phyloP scores from a whole-genome alignment of 2,329 filamentous ascomycete species.

The Fusarium metavorans region DNA sequence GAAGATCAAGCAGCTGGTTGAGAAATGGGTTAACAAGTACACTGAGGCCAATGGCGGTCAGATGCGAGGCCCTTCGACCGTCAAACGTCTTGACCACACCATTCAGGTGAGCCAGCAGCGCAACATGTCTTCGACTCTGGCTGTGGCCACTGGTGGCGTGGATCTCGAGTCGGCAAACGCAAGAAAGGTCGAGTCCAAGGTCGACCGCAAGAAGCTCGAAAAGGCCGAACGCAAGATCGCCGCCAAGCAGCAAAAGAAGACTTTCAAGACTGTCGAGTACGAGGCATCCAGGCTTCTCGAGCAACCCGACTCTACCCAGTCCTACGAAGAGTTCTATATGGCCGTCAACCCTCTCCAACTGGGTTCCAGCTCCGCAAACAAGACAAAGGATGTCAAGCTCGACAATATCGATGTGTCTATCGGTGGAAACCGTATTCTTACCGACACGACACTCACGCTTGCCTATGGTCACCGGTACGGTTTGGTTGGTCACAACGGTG shows the following conservation, averaged over 20 bases:
- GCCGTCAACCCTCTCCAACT: constrained; percentile 96
- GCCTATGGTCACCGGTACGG: constrained; percentile 95
- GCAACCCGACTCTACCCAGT: constrained; percentile 84
- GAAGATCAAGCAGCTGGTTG: constrained; percentile 84
- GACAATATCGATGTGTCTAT: constrained; percentile 97
- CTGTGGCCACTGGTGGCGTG: constrained; percentile 84
- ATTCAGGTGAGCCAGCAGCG: constrained; percentile 94
- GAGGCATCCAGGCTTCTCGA: constrained; percentile 92
- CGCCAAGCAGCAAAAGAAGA: constrained; percentile 98
- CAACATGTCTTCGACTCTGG: constrained; percentile 96
- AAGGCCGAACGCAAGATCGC: constrained; percentile 98
- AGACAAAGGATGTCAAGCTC: constrained; percentile 99
- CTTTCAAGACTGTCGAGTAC: constrained; percentile 98
- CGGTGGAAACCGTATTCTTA: constrained; percentile 86
- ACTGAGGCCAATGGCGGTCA: constrained; percentile 79
- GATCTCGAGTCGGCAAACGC: constrained; percentile 94
- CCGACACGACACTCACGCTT: constrained; percentile 89
- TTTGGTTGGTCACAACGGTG: constrained; percentile 99
- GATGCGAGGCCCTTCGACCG: constrained; percentile 78
- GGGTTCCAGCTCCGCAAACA: constrained; percentile 76
- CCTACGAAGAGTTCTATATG: constrained; percentile 99
- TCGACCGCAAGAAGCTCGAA: constrained; percentile 98
- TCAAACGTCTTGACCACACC: constrained; percentile 90
- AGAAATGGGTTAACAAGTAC: constrained; percentile 89
- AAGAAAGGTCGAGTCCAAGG: constrained; percentile 95